Evolutionary conservation across 1,284 basidiomycete genomes (phyloP).

Genomic region (Sanghuangporus baumii): DNA sequence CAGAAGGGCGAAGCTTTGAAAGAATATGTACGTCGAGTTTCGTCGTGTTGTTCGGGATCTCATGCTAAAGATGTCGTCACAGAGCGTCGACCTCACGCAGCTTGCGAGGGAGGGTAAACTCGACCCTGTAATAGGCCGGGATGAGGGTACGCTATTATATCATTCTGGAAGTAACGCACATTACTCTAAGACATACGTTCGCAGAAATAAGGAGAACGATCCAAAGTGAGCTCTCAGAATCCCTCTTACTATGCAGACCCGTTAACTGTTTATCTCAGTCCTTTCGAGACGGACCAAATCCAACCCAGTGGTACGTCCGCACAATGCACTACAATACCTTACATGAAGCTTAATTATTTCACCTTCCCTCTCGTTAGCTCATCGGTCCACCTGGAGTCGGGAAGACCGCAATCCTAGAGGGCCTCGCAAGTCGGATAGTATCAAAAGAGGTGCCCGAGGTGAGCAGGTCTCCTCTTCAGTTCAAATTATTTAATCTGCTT

Average conservation of each 20-base stretch:
- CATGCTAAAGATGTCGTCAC: not conserved
- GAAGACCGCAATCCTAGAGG: conserved; percentile 92
- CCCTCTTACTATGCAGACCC: not conserved
- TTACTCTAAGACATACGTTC: conserved; percentile 1
- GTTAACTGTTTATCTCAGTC: conserved; percentile 35
- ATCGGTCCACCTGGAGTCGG: conserved; percentile 83
- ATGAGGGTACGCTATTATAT: conserved; percentile 54
- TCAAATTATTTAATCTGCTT: not conserved
- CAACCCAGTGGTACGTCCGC: conserved; percentile 69
- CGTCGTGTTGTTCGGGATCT: not conserved
- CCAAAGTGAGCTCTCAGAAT: conserved; percentile 56
- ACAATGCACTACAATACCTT: too few relatives aligned
- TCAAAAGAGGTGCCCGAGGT: conserved; percentile 91
- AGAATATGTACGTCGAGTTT: conserved; percentile 59
- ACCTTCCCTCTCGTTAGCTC: conserved; percentile 36
- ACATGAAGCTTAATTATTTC: too few relatives aligned
- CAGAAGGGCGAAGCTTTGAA: conserved; percentile 80
- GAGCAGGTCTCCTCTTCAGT: conserved; percentile 19
- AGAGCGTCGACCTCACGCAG: conserved; percentile 83
- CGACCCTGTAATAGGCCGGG: conserved; percentile 86
- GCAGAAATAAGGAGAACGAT: conserved; percentile 85
- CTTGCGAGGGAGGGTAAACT: conserved; percentile 80
- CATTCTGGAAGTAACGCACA: not conserved
- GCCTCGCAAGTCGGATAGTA: conserved; percentile 83
- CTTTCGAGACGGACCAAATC: conserved; percentile 79